Base-by-base conservation (phyloP, 2,329 filamentous ascomycete species). In the Colletotrichum sp. region DNA sequence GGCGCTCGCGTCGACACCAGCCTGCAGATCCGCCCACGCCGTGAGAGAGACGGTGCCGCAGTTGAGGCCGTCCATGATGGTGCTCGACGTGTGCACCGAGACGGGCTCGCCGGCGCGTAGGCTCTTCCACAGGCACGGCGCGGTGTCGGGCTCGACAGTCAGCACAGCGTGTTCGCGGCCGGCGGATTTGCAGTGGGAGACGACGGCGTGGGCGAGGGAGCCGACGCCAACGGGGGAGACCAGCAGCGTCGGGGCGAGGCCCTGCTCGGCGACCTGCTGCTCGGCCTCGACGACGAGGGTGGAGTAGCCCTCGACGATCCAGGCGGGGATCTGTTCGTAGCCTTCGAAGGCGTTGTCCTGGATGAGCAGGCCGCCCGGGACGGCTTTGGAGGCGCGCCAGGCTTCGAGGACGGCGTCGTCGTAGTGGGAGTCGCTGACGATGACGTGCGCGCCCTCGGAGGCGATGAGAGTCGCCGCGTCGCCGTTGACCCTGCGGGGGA, bases 241-340 rank as follows among this genome's bases (percentile, higher is more conserved):
- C 34, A 92, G 88, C 12, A 91, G 84, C 7, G 88, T 85, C 6
- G 83, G 77, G 6, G 80, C 78, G 1, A 85, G 79, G 2, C 80
- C 82, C 0, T 84, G 81, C 1, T 85, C 78, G 0, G 84, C 83
- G 0, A 87, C 80, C 80, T 96, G 94, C 24, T 86, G 81, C 66
- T 95, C 93, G 0, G 91, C 86, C 80, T 97, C 95, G 5, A 84
- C 82, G 77, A 96, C 86, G 89, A 96, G 93, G 0, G 94, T 95
- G 6, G 87, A 88, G 79, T 96, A 97, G 0, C 95, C 95, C 76
- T 96, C 92, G 0, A 95, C 93, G 26, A 96, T 93, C 92, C 93
- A 96, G 82, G 90, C 16, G 18, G 94, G 93, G 7, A 95, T 90
- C 52, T 91, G 86, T 63, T 92, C 89, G 79, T 94, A 95, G 3